Base-by-base conservation (phyloP, 2,329 filamentous ascomycete genomes). In the Chaetomiaceae sp. region DNA sequence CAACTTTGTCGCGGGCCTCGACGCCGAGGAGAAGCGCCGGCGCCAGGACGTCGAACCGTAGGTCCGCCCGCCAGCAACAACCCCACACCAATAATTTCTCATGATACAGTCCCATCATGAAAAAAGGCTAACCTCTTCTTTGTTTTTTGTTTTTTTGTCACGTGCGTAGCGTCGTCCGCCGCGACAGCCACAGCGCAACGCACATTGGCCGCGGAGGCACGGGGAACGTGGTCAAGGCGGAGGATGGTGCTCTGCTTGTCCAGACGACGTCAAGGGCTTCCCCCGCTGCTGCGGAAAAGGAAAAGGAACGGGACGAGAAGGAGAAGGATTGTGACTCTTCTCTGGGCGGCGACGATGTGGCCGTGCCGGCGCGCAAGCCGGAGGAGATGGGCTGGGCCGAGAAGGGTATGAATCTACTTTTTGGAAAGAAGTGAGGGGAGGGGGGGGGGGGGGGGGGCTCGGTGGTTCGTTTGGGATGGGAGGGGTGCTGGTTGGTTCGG, bases 41-140 rank as follows among this genome's bases (percentile, higher is more conserved):
- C 84, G 84, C 37, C 92, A 97, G 70, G 91, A 96, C 64, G 89
- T 96, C 56, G 82, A 85, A 55, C 81, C 82, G 81, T 84, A 72
- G 66, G 80, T 75, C 4, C 20, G 55, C 46, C 53, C 5, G 62
- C 64, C 9, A 60, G 59, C 2, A 62, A 64, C 54, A 66, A 59
- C 29, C 36, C 48, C 51, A n/a, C n/a, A n/a, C n/a, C n/a, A n/a
- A n/a, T n/a, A n/a, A n/a, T n/a, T n/a, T n/a, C n/a, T n/a, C n/a
- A 27, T 18, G 25, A 29, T 6, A 36, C 14, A 51, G 16, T 9
- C 5, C 7, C n/a, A n/a, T n/a, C n/a, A n/a, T n/a, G n/a, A 44
- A 32, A 18, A 3, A 23, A 33, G 16, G 43, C 50, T 47, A n/a
- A 45, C 44, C 32, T 7, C n/a, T n/a, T n/a, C n/a, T n/a, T n/a